Evolutionary conservation across 2,329 filamentous ascomycete species (phyloP).

Genomic region (Aspergillus tamarii): DNA sequence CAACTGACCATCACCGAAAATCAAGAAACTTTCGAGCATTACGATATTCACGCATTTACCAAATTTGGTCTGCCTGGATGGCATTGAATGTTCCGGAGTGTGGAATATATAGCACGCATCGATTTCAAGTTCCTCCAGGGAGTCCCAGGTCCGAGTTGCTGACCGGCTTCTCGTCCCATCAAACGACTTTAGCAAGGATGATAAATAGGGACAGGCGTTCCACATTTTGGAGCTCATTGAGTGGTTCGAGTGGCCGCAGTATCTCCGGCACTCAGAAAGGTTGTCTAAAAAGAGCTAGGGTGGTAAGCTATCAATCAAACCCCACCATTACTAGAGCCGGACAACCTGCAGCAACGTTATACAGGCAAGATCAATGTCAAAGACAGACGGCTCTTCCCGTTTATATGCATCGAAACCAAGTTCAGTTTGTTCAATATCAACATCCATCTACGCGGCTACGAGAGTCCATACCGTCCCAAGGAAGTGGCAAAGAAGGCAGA

Average conservation of each 20-base stretch:
- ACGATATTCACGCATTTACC: slow-evolving; percentile 31
- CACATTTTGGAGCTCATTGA: neutral
- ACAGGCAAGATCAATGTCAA: neutral
- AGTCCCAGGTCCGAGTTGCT: slow-evolving; percentile 37
- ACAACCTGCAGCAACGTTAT: neutral
- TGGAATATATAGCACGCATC: slow-evolving; percentile 18
- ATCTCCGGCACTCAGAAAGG: too few relatives aligned
- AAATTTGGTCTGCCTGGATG: slow-evolving; percentile 43
- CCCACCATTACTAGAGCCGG: too few relatives aligned
- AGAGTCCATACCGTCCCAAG: neutral
- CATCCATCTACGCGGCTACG: neutral
- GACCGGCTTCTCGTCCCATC: slow-evolving; percentile 23
- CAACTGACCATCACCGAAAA: neutral
- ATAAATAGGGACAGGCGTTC: neutral
- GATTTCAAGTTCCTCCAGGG: slow-evolving; percentile 38
- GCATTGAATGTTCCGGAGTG: slow-evolving; percentile 30
- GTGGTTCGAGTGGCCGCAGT: neutral
- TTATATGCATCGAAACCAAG: neutral
- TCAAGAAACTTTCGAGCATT: neutral
- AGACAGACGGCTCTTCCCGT: neutral
- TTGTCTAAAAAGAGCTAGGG: neutral
- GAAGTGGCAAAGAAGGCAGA: neutral
- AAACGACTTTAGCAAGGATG: neutral
- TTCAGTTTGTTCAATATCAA: neutral
- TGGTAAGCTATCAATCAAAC: neutral